A percentile compares a stretch with the other conserved stretches of the same genome.
Conservation (phyloP, 164 flowering plant genomes). For the Piper betle region DNA sequence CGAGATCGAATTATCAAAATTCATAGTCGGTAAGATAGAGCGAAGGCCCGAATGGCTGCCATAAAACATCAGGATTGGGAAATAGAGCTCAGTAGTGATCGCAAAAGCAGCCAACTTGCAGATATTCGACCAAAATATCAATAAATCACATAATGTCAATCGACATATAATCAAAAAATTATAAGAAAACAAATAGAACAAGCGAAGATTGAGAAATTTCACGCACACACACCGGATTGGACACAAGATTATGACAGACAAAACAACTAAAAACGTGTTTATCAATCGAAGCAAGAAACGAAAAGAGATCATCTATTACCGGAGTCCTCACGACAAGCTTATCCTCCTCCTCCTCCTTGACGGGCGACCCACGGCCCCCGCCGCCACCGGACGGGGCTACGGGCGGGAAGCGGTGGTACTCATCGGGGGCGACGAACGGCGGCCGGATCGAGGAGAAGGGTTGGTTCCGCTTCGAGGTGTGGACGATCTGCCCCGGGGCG, state of each 20-base stretch:
- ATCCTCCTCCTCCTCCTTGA: slow-evolving; percentile 12
- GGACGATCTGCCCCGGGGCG: slow-evolving; percentile 26
- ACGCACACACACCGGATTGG: no score
- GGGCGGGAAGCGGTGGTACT: slow-evolving; percentile 18
- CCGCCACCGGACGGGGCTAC: background rate
- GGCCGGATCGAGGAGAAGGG: slow-evolving; percentile 22
- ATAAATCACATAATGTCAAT: no score
- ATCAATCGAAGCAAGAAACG: background rate
- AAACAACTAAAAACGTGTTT: background rate
- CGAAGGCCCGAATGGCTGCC: no score
- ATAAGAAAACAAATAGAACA: no score
- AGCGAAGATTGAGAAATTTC: no score
- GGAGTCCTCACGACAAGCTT: slow-evolving; percentile 20
- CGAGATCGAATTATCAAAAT: no score
- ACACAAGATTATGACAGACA: background rate
- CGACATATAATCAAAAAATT: no score
- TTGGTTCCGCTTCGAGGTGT: slow-evolving; percentile 22
- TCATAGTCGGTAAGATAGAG: no score
- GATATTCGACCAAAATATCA: no score
- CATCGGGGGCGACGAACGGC: slow-evolving; percentile 19
- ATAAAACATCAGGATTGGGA: no score
- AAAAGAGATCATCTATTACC: slow-evolving; percentile 1
- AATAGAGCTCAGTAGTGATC: no score
- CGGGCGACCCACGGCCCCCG: slow-evolving; percentile 2
- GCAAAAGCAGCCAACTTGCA: no score